Evolutionary conservation across 2,329 filamentous ascomycete genomes (phyloP).

Genomic region (Xylaria sp.): DNA sequence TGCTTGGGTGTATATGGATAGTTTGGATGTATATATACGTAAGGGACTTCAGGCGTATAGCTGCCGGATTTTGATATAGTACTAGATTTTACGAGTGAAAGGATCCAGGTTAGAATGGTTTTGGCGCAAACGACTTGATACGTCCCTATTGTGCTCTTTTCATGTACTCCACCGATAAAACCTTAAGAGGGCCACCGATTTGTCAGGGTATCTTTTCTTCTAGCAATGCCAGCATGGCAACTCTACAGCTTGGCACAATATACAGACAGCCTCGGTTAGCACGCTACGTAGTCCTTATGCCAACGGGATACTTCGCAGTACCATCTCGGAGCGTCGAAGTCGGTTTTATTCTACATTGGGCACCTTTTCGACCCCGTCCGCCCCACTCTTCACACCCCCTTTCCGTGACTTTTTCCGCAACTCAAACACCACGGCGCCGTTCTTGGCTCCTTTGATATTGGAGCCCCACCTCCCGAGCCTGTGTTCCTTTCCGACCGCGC

Average conservation of each 20-base stretch:
- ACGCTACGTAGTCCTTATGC: neutral
- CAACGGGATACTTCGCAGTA: neutral
- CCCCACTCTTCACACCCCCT: neutral
- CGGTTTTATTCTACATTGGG: conserved; percentile 1
- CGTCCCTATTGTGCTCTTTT: neutral
- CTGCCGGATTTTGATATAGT: neutral
- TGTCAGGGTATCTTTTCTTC: conserved; percentile 20
- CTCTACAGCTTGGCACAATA: conserved; percentile 2
- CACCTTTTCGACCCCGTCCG: conserved; percentile 13
- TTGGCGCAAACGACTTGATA: neutral
- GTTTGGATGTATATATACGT: neutral
- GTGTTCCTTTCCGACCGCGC: conserved; percentile 87
- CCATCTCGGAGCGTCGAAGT: neutral
- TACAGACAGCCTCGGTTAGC: conserved; percentile 11
- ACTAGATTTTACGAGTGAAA: neutral
- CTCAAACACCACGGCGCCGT: conserved; percentile 89
- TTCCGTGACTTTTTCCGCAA: conserved; percentile 54
- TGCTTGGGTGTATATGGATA: neutral
- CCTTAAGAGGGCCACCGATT: neutral
- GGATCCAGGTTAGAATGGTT: neutral
- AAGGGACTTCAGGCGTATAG: neutral
- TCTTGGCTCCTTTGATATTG: conserved; percentile 70
- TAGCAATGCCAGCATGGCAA: neutral
- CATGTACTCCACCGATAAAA: neutral
- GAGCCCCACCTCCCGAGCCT: conserved; percentile 82